These are phyloP conservation scores for Penicillium fimorum DNA, from an alignment of 495 filamentous ascomycete species.

Conservation along the genomic window DNA sequence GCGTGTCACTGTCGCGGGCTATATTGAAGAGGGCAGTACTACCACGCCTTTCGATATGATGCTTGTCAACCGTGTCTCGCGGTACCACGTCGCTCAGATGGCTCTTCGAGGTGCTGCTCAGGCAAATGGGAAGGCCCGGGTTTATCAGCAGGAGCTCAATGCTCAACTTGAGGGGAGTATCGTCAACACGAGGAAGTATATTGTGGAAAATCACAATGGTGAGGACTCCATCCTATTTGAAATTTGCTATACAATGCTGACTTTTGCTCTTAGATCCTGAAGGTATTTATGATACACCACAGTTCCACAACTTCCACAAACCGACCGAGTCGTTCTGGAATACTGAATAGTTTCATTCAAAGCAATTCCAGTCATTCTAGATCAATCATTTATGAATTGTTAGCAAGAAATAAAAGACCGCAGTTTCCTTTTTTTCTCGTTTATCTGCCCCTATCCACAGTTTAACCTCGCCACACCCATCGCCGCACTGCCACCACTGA, in stretches of 20 bases:
- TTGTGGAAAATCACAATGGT: slow-evolving; percentile 53
- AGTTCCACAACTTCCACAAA: slow-evolving; percentile 28
- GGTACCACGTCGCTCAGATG: slow-evolving; percentile 60
- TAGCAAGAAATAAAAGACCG: not conserved
- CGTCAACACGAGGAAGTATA: slow-evolving; percentile 54
- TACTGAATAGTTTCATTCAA: not conserved
- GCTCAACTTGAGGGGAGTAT: slow-evolving; percentile 51
- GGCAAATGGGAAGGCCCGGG: slow-evolving; percentile 50
- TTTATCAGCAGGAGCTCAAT: slow-evolving; percentile 46
- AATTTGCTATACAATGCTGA: not conserved
- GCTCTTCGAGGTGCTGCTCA: slow-evolving; percentile 53
- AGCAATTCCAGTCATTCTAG: not conserved
- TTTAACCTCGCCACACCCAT: not conserved
- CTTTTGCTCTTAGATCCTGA: slow-evolving; percentile 47
- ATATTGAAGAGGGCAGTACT: slow-evolving; percentile 68
- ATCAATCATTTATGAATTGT: not conserved
- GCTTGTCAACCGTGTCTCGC: slow-evolving; percentile 60
- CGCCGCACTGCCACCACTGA: too few relatives aligned
- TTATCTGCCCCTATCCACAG: not conserved
- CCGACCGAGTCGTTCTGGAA: not conserved
- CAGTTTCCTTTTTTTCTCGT: not conserved
- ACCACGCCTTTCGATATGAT: slow-evolving; percentile 78
- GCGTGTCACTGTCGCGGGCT: slow-evolving; percentile 59
- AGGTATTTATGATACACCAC: slow-evolving; percentile 53
- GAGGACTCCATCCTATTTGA: slow-evolving; percentile 3